These are phyloP conservation scores for Diutina ranongensis DNA, from an alignment of 1,139 yeast species.

Conservation along the genomic window DNA sequence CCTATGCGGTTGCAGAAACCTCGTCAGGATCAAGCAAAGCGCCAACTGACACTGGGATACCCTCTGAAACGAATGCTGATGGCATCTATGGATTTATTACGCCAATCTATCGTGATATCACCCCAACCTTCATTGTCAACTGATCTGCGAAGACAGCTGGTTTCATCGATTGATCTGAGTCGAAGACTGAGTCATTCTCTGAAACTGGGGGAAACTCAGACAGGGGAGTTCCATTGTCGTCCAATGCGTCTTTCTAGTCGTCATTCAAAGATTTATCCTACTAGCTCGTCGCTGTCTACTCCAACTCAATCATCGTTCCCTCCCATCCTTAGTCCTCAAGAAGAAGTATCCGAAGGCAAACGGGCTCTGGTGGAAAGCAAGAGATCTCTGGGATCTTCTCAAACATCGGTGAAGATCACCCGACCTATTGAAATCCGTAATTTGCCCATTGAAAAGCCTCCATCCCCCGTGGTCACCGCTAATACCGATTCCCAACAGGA, in stretches of 20 bases:
- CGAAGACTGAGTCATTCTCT: not conserved
- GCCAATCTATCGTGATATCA: not conserved
- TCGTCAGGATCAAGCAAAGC: not conserved
- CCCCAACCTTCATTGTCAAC: not conserved
- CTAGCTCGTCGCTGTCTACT: not conserved
- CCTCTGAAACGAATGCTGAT: conserved; percentile 4
- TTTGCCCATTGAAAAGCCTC: conserved; percentile 19
- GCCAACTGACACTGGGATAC: not conserved
- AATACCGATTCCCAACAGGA: conserved; percentile 15
- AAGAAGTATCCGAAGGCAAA: not conserved
- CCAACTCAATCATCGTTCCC: not conserved
- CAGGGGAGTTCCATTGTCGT: conserved; percentile 2
- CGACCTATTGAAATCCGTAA: conserved; percentile 23
- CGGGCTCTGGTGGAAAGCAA: too few relatives aligned
- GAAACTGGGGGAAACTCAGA: not conserved
- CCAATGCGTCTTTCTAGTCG: not conserved
- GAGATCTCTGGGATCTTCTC: not conserved
- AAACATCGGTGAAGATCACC: not conserved
- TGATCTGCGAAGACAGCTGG: conserved; percentile 4
- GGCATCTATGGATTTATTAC: not conserved
- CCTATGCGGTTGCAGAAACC: conserved; percentile 4
- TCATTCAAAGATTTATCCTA: not conserved
- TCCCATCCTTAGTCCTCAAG: not conserved
- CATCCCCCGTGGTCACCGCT: conserved; percentile 7
- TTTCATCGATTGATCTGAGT: not conserved